These are phyloP conservation scores for Neurospora hispaniola DNA, from an alignment of 495 filamentous ascomycete genomes.

Conservation along the genomic window DNA sequence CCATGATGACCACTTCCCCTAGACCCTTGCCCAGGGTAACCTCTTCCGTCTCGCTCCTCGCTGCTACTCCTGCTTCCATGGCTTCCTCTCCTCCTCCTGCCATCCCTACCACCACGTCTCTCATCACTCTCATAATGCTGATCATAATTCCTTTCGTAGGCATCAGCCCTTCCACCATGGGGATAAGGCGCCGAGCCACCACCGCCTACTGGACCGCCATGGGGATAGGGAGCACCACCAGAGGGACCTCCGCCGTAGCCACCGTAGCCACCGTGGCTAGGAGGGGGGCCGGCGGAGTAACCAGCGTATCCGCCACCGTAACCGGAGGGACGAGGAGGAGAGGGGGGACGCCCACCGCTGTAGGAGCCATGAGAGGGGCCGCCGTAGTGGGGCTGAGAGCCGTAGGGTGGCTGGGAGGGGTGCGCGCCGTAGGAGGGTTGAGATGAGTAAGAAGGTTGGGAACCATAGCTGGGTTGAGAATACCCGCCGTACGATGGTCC, in stretches of 20 bases:
- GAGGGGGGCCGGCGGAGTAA: neutral
- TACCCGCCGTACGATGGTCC: neutral
- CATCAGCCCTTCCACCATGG: neutral
- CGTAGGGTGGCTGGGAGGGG: constrained; percentile 2
- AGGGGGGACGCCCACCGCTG: neutral
- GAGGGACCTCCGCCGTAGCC: neutral
- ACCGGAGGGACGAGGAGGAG: neutral
- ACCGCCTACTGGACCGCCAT: neutral
- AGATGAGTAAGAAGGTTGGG: neutral
- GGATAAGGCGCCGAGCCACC: neutral
- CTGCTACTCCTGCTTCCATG: neutral
- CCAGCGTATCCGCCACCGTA: neutral
- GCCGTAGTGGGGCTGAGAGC: neutral
- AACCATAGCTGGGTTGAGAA: neutral
- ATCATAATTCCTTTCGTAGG: neutral
- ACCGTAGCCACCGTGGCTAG: neutral
- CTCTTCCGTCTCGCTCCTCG: neutral
- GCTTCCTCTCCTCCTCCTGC: neutral
- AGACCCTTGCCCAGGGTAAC: neutral
- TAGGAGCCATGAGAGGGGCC: neutral
- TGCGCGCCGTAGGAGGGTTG: neutral
- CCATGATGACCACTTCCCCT: constrained; percentile 1
- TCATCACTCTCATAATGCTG: neutral
- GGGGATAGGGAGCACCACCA: neutral
- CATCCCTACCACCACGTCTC: neutral